A percentile compares a stretch with the other conserved stretches of the same genome.
These are phyloP conservation scores for Vitis hybrid DNA, from an alignment of 177 flowering plant species.

Conservation along the genomic window DNA sequence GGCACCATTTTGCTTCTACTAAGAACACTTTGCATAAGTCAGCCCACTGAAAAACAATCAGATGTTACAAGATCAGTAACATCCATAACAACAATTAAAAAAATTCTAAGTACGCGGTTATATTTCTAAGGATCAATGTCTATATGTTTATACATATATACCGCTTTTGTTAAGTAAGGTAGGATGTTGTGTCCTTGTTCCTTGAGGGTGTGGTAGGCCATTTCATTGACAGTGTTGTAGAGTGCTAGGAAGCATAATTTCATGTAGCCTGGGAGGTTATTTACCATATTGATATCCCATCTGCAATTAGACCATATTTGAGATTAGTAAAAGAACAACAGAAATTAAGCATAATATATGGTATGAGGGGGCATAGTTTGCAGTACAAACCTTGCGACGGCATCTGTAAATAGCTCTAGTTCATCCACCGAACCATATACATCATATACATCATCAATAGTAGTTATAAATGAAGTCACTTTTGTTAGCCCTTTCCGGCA, in stretches of 20 bases:
- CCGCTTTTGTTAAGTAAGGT: constrained; percentile 25
- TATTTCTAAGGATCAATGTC: neutral
- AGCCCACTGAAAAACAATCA: constrained; percentile 31
- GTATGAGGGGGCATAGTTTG: too few relatives aligned
- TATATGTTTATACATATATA: neutral
- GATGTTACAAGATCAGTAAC: neutral
- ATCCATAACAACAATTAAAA: neutral
- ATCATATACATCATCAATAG: constrained; percentile 52
- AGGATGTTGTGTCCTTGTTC: constrained; percentile 20
- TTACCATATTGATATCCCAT: constrained; percentile 28
- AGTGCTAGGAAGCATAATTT: constrained; percentile 28
- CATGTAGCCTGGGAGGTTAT: constrained; percentile 34
- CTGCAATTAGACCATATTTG: constrained; percentile 1
- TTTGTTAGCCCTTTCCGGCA: constrained; percentile 34
- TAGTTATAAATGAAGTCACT: constrained; percentile 26
- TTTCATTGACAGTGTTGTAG: constrained; percentile 32
- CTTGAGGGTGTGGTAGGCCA: constrained; percentile 22
- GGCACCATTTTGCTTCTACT: constrained; percentile 37
- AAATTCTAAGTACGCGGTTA: neutral
- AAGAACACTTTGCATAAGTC: constrained; percentile 37
- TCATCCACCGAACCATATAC: constrained; percentile 48
- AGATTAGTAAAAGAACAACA: neutral
- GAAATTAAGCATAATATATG: neutral
- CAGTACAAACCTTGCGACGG: constrained; percentile 29
- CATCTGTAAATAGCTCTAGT: constrained; percentile 36